phyloP scores from a whole-genome alignment of 1,139 yeast species.

The Saccharomyces hybrid region DNA sequence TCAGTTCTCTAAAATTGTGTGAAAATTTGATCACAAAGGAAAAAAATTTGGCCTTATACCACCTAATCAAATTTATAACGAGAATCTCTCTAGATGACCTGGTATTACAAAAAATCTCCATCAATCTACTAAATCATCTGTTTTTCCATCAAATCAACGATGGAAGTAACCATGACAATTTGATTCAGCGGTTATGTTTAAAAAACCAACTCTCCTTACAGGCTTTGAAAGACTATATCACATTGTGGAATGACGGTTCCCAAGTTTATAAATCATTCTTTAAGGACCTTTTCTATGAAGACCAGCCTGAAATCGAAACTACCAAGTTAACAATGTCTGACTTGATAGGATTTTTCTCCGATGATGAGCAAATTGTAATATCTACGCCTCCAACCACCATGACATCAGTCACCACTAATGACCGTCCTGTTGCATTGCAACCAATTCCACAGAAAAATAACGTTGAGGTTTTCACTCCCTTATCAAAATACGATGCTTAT shows the following conservation, averaged over 20 bases:
- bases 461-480: not conserved
- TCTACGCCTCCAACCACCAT: not conserved
- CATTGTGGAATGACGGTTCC: constrained; percentile 33
- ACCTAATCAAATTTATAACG: constrained; percentile 32
- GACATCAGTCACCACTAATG: not conserved
- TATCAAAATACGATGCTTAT: constrained; percentile 19
- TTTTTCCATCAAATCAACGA: constrained; percentile 25
- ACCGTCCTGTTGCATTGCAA: not conserved
- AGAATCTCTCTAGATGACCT: constrained; percentile 27
- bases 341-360: constrained; percentile 10
- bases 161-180: constrained; percentile 6
- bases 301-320: constrained; percentile 15
- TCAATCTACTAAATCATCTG: constrained; percentile 31
- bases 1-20: constrained; percentile 15
- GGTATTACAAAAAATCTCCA: constrained; percentile 29
- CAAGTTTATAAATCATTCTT: constrained; percentile 17
- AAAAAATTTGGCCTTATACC: constrained; percentile 35
- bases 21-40: constrained; percentile 30
- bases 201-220: constrained; percentile 24
- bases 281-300: constrained; percentile 11
- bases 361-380: constrained; percentile 3
- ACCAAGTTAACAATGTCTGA: constrained; percentile 9
- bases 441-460: constrained; percentile 1
- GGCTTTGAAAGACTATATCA: constrained; percentile 26
- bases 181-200: constrained; percentile 16